These are phyloP conservation scores for Penicillium aurantiogriseum DNA, from an alignment of 2,329 filamentous ascomycete genomes.

Conservation along the genomic window DNA sequence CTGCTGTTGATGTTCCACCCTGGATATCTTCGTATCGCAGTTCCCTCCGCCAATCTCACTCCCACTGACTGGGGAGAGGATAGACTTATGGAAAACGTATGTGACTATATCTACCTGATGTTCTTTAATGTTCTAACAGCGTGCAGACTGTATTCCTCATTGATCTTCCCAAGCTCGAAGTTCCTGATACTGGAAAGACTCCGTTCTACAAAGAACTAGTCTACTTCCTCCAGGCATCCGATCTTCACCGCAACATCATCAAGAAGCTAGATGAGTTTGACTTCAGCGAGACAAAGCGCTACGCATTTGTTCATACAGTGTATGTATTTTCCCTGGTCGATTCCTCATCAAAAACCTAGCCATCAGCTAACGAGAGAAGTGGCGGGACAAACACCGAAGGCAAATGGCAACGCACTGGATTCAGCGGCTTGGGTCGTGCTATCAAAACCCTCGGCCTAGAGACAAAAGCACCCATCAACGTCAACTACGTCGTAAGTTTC, in stretches of 20 bases:
- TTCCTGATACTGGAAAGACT: conserved; percentile 37
- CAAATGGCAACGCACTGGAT: conserved; percentile 59
- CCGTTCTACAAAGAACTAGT: conserved; percentile 68
- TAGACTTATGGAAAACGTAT: conserved; percentile 74
- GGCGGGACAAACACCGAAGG: conserved; percentile 57
- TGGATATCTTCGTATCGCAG: conserved; percentile 70
- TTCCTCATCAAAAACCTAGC: conserved; percentile 2
- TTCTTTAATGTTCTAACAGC: conserved; percentile 12
- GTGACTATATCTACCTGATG: conserved; percentile 20
- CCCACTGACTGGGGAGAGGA: conserved; percentile 87
- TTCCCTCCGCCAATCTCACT: conserved; percentile 85
- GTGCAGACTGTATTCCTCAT: conserved; percentile 78
- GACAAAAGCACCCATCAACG: conserved; percentile 55
- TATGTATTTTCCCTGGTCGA: conserved; percentile 43
- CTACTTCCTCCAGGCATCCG: conserved; percentile 67
- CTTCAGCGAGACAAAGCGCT: conserved; percentile 67
- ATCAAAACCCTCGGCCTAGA: conserved; percentile 63
- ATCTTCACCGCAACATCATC: conserved; percentile 63
- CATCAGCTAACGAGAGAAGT: conserved; percentile 36
- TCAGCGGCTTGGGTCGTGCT: conserved; percentile 69
- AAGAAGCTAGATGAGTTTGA: conserved; percentile 74
- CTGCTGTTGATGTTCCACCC: conserved; percentile 83
- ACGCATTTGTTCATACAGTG: conserved; percentile 86
- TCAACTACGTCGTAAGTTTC: conserved; percentile 68
- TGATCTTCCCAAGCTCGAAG: conserved; percentile 64